phyloP scores from a whole-genome alignment of 495 filamentous ascomycete species.

The Trichocladium uniseriatum region DNA sequence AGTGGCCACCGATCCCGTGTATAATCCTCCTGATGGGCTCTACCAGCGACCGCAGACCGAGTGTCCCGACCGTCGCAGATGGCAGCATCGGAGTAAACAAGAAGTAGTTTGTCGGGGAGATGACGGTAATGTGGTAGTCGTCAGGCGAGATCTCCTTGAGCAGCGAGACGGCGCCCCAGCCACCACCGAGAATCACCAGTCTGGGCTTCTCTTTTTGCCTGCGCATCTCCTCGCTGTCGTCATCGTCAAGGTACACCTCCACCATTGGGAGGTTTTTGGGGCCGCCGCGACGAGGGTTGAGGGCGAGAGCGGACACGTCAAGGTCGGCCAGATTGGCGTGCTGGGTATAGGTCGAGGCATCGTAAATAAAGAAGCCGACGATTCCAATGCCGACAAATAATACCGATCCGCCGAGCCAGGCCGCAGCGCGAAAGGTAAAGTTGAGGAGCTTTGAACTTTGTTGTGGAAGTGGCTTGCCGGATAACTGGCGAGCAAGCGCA shows the following conservation, averaged over 20 bases:
- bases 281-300: conserved; percentile 74
- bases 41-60: conserved; percentile 81
- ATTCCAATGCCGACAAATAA: conserved; percentile 43
- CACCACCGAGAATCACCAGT: conserved; percentile 85
- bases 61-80: conserved; percentile 88
- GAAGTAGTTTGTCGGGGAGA: conserved; percentile 93
- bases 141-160: conserved; percentile 83
- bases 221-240: conserved; percentile 60
- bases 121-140: conserved; percentile 88
- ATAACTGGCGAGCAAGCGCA: conserved; percentile 28
- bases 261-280: conserved; percentile 95
- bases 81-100: conserved; percentile 97
- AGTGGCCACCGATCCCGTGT: conserved; percentile 70
- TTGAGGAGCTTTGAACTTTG: conserved; percentile 35
- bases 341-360: conserved; percentile 81
- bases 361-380: conserved; percentile 85
- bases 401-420: conserved; percentile 40
- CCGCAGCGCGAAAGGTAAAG: conserved; percentile 42
- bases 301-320: conserved; percentile 68
- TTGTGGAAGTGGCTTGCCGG: conserved; percentile 41
- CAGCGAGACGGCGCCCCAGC: conserved; percentile 90
- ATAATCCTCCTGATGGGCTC: conserved; percentile 88
- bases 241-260: conserved; percentile 76
- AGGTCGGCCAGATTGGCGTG: conserved; percentile 57
- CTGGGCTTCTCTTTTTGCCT: conserved; percentile 75